Conservation (phyloP, 176 grass and related monocot species). For the Thalia dealbata region DNA sequence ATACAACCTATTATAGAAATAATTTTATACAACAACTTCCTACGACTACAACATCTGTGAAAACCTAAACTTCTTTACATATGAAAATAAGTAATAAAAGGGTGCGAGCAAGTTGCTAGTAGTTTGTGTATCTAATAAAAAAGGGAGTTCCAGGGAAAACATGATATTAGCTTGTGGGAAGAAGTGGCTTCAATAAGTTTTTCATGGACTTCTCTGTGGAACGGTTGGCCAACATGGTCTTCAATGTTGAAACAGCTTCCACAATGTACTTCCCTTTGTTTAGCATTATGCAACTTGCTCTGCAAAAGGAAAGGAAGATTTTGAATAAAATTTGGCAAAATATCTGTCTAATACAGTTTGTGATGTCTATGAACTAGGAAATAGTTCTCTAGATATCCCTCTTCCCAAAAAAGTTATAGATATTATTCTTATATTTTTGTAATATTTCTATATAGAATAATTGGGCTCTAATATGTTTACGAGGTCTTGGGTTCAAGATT, state of each 20-base stretch:
- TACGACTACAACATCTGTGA: neutral
- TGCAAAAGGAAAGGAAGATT: constrained; percentile 7
- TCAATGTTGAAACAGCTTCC: constrained; percentile 15
- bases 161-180: neutral
- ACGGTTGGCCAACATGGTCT: neutral
- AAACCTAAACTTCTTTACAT: neutral
- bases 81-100: neutral
- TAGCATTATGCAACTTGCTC: constrained; percentile 19
- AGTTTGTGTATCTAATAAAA: neutral
- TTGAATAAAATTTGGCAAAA: neutral
- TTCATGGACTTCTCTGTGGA: neutral
- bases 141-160: neutral
- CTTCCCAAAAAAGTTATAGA: too few relatives aligned
- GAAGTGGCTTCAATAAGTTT: neutral
- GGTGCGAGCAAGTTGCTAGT: neutral
- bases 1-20: too few relatives aligned
- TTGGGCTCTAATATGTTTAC: too few relatives aligned
- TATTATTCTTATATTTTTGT: too few relatives aligned
- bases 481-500: too few relatives aligned
- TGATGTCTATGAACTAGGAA: neutral
- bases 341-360: neutral
- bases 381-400: neutral
- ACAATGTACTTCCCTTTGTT: constrained; percentile 17
- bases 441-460: too few relatives aligned
- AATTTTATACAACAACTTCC: neutral